Evolutionary conservation across 2,329 filamentous ascomycete species (phyloP).

Genomic region (Fusarium hostae): DNA sequence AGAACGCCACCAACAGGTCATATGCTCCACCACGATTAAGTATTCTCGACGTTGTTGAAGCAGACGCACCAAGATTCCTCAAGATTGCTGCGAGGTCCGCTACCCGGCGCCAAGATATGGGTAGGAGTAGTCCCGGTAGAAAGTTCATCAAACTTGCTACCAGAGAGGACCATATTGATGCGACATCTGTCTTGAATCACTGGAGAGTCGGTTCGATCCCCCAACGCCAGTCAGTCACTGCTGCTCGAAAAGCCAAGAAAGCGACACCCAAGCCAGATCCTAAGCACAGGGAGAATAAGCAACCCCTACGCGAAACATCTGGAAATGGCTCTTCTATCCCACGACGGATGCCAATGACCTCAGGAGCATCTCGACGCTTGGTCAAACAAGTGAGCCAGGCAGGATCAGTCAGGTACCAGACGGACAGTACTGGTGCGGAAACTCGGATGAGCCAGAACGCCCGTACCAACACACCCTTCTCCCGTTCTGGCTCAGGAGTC

Average conservation of each 20-base stretch:
- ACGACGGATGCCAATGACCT: not conserved
- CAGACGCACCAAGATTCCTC: slow-evolving; percentile 66
- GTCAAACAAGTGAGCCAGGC: slow-evolving; percentile 45
- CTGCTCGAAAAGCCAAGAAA: slow-evolving; percentile 32
- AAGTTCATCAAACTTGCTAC: slow-evolving; percentile 72
- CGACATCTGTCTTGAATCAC: slow-evolving; percentile 60
- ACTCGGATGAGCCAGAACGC: not conserved
- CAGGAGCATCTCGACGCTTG: slow-evolving; percentile 41
- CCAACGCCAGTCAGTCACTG: slow-evolving; percentile 52
- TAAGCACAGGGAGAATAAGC: slow-evolving; percentile 12
- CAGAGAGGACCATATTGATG: slow-evolving; percentile 70
- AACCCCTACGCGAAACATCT: slow-evolving; percentile 38
- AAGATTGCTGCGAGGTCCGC: slow-evolving; percentile 70
- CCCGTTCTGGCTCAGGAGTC: slow-evolving; percentile 30
- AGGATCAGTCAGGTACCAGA: slow-evolving; percentile 44
- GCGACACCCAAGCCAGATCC: slow-evolving; percentile 12
- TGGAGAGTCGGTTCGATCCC: slow-evolving; percentile 67
- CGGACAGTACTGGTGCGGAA: slow-evolving; percentile 1
- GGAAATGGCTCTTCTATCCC: slow-evolving; percentile 32
- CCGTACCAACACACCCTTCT: slow-evolving; percentile 3
- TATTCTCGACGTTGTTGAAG: slow-evolving; percentile 69
- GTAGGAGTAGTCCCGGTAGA: slow-evolving; percentile 63
- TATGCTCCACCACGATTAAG: slow-evolving; percentile 61
- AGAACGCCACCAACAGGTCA: not conserved
- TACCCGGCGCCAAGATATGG: slow-evolving; percentile 58